Conservation (phyloP, 768 basidiomycete species). For the Dentipellis fragilis region DNA sequence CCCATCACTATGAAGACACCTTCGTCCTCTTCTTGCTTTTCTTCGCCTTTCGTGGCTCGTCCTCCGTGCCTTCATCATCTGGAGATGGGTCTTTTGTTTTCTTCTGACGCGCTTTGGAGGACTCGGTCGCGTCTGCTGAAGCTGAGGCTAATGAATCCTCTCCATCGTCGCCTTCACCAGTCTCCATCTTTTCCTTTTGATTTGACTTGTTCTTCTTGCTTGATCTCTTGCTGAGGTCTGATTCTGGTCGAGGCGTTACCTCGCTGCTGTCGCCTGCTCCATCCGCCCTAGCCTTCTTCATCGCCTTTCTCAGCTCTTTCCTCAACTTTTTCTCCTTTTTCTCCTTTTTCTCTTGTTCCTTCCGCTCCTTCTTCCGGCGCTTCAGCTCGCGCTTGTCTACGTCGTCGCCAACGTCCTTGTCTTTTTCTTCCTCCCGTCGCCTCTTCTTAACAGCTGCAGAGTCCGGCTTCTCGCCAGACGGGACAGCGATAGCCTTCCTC, state of each 20-base stretch:
- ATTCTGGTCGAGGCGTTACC: neutral
- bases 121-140: no score
- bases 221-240: neutral
- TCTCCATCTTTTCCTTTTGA: neutral
- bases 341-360: slow-evolving; percentile 12
- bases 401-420: slow-evolving; percentile 2
- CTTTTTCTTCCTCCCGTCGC: neutral
- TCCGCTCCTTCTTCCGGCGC: slow-evolving; percentile 4
- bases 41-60: neutral
- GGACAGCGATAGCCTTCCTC: neutral
- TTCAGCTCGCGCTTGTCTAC: slow-evolving; percentile 4
- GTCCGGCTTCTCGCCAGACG: neutral
- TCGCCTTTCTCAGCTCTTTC: slow-evolving; percentile 3
- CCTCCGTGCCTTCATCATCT: no score
- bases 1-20: no score
- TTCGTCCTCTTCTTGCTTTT: neutral
- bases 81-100: no score
- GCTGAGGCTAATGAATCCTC: no score
- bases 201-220: neutral
- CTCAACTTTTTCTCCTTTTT: slow-evolving; percentile 5
- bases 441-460: neutral
- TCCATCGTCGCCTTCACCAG: neutral
- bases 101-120: no score
- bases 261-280: neutral
- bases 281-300: neutral